Evolutionary conservation across 345 rosid genomes (phyloP).

Genomic region (Sonneratia alba): DNA sequence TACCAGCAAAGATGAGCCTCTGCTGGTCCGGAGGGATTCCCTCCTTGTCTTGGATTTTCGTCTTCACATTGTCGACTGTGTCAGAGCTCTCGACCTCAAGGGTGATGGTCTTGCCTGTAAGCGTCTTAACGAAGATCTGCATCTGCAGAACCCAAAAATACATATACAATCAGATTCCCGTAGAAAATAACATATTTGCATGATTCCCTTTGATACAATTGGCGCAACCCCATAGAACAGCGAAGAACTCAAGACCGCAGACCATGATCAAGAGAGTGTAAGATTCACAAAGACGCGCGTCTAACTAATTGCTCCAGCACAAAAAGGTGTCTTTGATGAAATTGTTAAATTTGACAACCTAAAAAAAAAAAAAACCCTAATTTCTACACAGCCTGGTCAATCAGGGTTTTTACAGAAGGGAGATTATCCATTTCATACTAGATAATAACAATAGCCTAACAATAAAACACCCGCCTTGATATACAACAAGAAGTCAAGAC

Average conservation of each 20-base stretch:
- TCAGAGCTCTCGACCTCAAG: conserved; percentile 16
- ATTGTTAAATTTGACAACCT: no score
- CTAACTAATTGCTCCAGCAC: no score
- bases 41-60: conserved; percentile 15
- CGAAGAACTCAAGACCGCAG: no score
- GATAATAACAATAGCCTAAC: no score
- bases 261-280: no score
- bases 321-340: no score
- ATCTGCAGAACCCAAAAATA: background rate
- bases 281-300: no score
- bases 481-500: background rate
- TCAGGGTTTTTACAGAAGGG: no score
- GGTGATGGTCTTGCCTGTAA: conserved; percentile 16
- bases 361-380: background rate
- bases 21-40: conserved; percentile 18
- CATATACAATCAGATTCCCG: background rate
- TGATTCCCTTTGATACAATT: background rate
- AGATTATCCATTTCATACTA: no score
- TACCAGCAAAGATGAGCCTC: conserved; percentile 13
- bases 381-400: background rate
- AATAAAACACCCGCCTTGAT: no score
- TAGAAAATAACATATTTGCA: background rate
- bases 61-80: conserved; percentile 13
- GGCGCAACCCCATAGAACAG: background rate
- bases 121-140: conserved; percentile 18